Evolutionary conservation across 495 filamentous ascomycete genomes (phyloP).

Genomic region (Hypoxylon lienhwacheense): DNA sequence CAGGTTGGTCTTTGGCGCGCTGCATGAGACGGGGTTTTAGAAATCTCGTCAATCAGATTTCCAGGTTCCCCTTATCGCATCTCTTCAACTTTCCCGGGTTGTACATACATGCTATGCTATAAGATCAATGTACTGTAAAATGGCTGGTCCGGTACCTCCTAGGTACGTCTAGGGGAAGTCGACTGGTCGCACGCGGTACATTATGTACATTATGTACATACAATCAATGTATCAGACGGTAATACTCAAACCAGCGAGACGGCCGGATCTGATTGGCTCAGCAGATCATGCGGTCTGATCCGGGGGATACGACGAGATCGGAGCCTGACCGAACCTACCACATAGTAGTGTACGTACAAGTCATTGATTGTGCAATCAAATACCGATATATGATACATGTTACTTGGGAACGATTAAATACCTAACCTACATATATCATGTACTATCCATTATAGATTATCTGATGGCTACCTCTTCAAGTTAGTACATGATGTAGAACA

Average conservation of each 20-base stretch:
- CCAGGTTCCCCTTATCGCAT: conserved; percentile 24
- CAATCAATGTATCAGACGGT: too few relatives aligned
- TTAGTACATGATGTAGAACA: too few relatives aligned
- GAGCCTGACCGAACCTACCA: conserved; percentile 34
- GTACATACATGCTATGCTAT: too few relatives aligned
- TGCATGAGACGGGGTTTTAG: conserved; percentile 7
- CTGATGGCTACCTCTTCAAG: too few relatives aligned
- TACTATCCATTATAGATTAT: too few relatives aligned
- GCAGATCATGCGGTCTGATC: conserved; percentile 28
- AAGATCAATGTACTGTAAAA: too few relatives aligned
- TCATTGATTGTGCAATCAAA: conserved; percentile 3
- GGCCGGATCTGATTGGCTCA: conserved; percentile 18
- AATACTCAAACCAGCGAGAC: conserved; percentile 26
- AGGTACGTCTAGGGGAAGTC: too few relatives aligned
- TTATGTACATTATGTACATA: too few relatives aligned
- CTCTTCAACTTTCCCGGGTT: conserved; percentile 20
- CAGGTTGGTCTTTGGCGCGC: conserved; percentile 14
- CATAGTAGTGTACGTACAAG: too few relatives aligned
- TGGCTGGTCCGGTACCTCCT: conserved; percentile 32
- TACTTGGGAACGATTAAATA: too few relatives aligned
- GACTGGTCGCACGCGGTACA: conserved; percentile 32
- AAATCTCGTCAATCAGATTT: conserved; percentile 14
- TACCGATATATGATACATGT: too few relatives aligned
- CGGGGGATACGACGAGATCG: conserved; percentile 33
- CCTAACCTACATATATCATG: too few relatives aligned